A percentile compares a stretch with the other conserved stretches of the same genome.
phyloP scores from a whole-genome alignment of 176 grass and related monocot species.

The Eragrostis curvula region DNA sequence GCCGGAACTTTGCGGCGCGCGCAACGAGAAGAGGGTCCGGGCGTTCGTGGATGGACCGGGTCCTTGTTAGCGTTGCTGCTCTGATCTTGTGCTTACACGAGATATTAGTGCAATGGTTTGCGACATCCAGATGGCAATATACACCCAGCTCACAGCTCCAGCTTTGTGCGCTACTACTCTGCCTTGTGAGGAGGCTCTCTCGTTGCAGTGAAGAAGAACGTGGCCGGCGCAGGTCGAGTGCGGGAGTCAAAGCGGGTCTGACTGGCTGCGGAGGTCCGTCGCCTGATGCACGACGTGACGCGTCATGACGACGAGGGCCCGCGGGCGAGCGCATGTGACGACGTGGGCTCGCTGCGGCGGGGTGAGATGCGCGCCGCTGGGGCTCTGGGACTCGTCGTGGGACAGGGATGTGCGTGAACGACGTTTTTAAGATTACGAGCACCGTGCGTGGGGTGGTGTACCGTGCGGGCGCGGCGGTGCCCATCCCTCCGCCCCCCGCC shows the following conservation, averaged over 20 bases:
- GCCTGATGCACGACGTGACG: background rate
- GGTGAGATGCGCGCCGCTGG: background rate
- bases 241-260: no score
- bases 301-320: background rate
- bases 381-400: no score
- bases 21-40: background rate
- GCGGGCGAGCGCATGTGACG: constrained; percentile 4
- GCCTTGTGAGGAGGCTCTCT: no score
- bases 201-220: no score
- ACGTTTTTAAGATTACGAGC: no score
- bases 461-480: constrained; percentile 5
- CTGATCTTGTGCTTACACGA: no score
- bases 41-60: constrained; percentile 14
- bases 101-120: background rate
- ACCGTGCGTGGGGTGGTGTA: background rate
- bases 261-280: background rate
- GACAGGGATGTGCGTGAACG: background rate
- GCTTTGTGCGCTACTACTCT: no score
- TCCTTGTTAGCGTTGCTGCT: constrained; percentile 15
- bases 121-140: no score
- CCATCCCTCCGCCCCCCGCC: background rate
- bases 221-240: no score
- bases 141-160: no score
- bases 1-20: constrained; percentile 21
- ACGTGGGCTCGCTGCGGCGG: background rate